Conservation (phyloP, 2,329 filamentous ascomycete species). For the Aspergillus bombycis region DNA sequence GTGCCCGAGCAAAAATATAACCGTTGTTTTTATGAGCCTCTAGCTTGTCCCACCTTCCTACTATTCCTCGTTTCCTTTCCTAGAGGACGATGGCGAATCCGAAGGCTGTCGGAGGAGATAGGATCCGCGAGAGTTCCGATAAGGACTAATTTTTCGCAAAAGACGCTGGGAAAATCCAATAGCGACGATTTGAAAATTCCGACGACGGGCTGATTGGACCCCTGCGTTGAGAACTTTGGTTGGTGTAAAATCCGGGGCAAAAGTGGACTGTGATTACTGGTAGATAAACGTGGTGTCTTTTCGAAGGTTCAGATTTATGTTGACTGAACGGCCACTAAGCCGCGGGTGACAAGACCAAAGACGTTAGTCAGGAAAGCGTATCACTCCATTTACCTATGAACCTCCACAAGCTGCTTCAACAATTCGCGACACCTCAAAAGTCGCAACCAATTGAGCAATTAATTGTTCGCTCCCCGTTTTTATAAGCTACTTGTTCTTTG, state of each 20-base stretch:
- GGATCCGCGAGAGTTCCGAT: not conserved
- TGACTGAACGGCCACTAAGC: constrained; percentile 24
- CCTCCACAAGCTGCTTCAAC: not conserved
- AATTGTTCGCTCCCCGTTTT: not conserved
- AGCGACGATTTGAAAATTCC: not conserved
- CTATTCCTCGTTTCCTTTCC: not conserved
- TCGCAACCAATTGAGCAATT: not conserved
- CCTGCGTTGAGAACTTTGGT: not conserved
- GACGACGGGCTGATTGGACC: constrained; percentile 1
- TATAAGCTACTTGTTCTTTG: not conserved
- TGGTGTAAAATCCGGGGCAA: constrained; percentile 16
- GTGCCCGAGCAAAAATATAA: not conserved
- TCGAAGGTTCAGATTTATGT: constrained; percentile 18
- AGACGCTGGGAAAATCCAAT: constrained; percentile 4
- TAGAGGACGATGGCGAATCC: not conserved
- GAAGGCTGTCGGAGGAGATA: not conserved
- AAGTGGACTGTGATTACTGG: constrained; percentile 19
- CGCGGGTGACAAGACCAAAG: constrained; percentile 9
- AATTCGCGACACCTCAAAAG: not conserved
- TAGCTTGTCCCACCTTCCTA: not conserved
- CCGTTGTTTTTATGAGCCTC: not conserved
- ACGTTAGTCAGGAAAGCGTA: constrained; percentile 16
- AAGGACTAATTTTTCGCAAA: not conserved
- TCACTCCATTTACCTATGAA: not conserved
- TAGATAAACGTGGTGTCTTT: constrained; percentile 34